Base-by-base conservation (phyloP, 108 stramenopile species). In the Mediolabrus comicus region DNA sequence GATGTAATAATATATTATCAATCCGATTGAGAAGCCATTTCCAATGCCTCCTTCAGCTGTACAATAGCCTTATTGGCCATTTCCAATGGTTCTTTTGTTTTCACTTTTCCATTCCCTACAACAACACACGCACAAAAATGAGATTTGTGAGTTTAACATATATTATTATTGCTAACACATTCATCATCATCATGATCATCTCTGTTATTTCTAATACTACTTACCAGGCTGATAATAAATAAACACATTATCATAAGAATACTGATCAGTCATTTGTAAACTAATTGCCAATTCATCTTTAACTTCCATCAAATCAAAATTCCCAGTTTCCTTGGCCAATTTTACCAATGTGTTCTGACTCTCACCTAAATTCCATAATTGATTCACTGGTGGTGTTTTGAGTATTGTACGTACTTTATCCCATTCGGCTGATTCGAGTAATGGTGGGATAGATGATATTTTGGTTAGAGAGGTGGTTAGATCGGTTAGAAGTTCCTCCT, bases 261-360 rank as follows among this genome's bases (percentile, higher is more conserved):
- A 63, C 68, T 92, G 88, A 71, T 92, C 91, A 55, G 76, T 77
- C 91, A 92, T 87, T 51, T 92, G 91, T 10, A 92, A 43, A 39
- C 71, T 79, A 49, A 80, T 75, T 16, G 77, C 74, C 11, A 92
- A 38, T 30, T 92, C 91, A 58, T 92, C 88, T 65, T 86, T 87
- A 17, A 89, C 22, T 41, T 92, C 91, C 43, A 92, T 62, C 51
- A 89, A 70, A 16, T 86, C 86, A 10, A 86, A 53, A 27, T 89
- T 67, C 9, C 84, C 91, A 17, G 85, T 83, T 28, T 74, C 73
- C 55, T 84, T 86, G 24, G 86, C 91, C 43, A 92, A 46, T 51
- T 87, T 84, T 1, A 73, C 29, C 39, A 91, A 54, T 0, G 83
- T 72, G 59, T 89, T 89, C 38, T 85, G 79, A 3, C 73, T 72